Conservation (phyloP, 73 alveolate genomes). For the Symbiodinium natans region DNA sequence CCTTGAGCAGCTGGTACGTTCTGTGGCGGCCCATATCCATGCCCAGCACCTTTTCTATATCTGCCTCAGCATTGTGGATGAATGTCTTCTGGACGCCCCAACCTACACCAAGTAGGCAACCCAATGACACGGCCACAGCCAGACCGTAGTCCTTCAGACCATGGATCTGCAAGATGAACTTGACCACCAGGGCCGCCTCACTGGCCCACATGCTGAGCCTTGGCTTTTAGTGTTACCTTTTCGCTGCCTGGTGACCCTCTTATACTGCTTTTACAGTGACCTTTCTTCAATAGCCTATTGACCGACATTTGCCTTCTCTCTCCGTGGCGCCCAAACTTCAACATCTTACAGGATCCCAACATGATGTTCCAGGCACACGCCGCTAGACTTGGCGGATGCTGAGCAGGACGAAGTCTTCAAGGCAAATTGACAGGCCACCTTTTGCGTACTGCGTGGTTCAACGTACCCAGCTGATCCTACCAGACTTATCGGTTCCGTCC, state of each 20-base stretch:
- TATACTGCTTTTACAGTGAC: too few relatives aligned
- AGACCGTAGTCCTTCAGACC: neutral
- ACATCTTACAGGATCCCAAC: too few relatives aligned
- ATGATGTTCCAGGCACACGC: too few relatives aligned
- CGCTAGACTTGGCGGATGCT: too few relatives aligned
- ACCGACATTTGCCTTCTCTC: too few relatives aligned
- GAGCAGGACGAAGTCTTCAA: too few relatives aligned
- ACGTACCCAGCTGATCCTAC: too few relatives aligned
- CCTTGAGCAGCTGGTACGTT: neutral
- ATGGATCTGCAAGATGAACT: neutral
- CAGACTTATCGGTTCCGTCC: too few relatives aligned
- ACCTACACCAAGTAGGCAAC: neutral
- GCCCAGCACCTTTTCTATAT: neutral
- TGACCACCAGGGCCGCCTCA: neutral
- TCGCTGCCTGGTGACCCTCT: too few relatives aligned
- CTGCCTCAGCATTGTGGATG: neutral
- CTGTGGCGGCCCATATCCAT: neutral
- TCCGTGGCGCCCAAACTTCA: too few relatives aligned
- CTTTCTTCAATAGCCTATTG: too few relatives aligned
- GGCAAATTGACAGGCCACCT: neutral
- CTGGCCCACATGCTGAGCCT: neutral
- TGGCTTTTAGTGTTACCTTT: too few relatives aligned
- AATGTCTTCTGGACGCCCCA: neutral
- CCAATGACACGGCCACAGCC: neutral
- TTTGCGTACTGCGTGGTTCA: neutral